Evolutionary conservation across 1,139 yeast species (phyloP).

Genomic region (Suhomyces atakaporum): DNA sequence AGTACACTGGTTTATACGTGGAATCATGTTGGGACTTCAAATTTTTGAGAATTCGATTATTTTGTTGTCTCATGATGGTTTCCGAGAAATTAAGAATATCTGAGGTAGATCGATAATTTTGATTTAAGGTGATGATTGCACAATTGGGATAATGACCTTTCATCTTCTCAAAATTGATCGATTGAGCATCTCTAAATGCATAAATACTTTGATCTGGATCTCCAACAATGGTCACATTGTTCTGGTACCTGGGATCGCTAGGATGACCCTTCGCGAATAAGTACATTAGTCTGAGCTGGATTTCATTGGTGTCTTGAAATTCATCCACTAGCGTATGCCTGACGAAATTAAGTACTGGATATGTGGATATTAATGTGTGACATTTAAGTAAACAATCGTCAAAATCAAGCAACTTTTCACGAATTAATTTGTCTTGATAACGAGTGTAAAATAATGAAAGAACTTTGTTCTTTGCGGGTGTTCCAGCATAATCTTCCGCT

Average conservation of each 20-base stretch:
- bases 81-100: constrained; percentile 69
- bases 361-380: constrained; percentile 45
- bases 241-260: constrained; percentile 20
- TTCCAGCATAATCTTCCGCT: constrained; percentile 36
- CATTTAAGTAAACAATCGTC: constrained; percentile 76
- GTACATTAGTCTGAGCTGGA: constrained; percentile 71
- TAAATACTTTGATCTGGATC: constrained; percentile 97
- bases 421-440: constrained; percentile 53
- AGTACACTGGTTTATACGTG: constrained; percentile 52
- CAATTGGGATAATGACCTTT: constrained; percentile 39
- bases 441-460: constrained; percentile 41
- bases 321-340: constrained; percentile 87
- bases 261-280: constrained; percentile 51
- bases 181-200: constrained; percentile 80
- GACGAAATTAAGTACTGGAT: constrained; percentile 50
- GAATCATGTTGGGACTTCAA: constrained; percentile 47
- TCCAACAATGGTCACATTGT: constrained; percentile 83
- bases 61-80: constrained; percentile 63
- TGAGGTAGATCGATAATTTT: constrained; percentile 80
- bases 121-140: constrained; percentile 48
- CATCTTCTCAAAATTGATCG: constrained; percentile 68
- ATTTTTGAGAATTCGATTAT: constrained; percentile 41
- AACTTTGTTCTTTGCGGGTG: constrained; percentile 16
- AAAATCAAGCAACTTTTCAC: constrained; percentile 61
- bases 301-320: constrained; percentile 85